A percentile compares a stretch with the other conserved stretches of the same genome.
Evolutionary conservation across 768 basidiomycete species (phyloP).

Genomic region (Kwoniella heveanensis): DNA sequence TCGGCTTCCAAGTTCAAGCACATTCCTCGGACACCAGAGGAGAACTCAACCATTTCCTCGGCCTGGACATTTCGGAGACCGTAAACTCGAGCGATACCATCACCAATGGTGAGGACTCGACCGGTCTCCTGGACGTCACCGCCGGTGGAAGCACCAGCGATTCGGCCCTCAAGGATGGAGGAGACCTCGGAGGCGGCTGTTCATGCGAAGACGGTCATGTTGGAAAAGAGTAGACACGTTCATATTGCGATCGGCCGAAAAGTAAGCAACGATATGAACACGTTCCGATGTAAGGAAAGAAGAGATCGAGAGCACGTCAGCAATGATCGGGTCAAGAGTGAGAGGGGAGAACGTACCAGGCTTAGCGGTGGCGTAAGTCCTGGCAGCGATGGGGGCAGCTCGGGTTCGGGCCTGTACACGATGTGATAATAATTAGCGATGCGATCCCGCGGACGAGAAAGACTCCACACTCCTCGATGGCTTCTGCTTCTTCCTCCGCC

Average conservation of each 20-base stretch:
- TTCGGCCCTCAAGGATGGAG: constrained; percentile 97
- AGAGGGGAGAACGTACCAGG: constrained; percentile 67
- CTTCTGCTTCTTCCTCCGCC: constrained; percentile 4
- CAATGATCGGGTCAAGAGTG: constrained; percentile 24
- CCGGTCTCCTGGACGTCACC: constrained; percentile 99
- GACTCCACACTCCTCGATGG: background rate
- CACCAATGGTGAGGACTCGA: constrained; percentile 98
- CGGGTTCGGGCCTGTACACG: constrained; percentile 52
- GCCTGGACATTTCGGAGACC: constrained; percentile 95
- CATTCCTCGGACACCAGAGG: constrained; percentile 99
- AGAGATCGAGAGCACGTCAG: background rate
- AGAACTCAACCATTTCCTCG: constrained; percentile 99
- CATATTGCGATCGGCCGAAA: constrained; percentile 14
- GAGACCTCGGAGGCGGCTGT: constrained; percentile 98
- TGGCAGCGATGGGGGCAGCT: constrained; percentile 48
- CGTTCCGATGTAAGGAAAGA: background rate
- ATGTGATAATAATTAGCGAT: constrained; percentile 26
- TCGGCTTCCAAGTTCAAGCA: constrained; percentile 99
- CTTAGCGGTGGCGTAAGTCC: constrained; percentile 94
- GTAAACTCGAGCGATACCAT: constrained; percentile 91
- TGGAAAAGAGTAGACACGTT: background rate
- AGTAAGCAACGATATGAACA: background rate
- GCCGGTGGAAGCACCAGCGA: constrained; percentile 84
- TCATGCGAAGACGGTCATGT: background rate
- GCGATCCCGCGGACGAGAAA: background rate